Conservation (phyloP, 2,329 filamentous ascomycete genomes). For the Xylaria digitata region DNA sequence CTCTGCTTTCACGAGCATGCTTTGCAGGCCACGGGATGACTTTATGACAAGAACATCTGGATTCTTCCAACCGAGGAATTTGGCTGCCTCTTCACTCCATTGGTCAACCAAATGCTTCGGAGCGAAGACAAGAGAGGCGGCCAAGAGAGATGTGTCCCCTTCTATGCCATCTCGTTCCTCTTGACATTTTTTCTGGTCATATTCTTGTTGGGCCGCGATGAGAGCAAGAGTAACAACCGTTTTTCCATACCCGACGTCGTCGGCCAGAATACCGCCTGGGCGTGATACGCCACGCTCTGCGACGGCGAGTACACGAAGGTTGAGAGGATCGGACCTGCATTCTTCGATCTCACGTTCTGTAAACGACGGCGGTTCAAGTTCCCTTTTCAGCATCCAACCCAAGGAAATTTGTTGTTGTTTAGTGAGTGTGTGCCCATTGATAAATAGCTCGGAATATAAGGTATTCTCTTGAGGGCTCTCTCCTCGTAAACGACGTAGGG, state of each 20-base stretch:
- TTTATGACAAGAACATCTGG: constrained; percentile 47
- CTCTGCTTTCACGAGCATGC: constrained; percentile 18
- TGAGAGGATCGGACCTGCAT: constrained; percentile 48
- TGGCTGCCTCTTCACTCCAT: constrained; percentile 52
- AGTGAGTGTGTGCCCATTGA: constrained; percentile 30
- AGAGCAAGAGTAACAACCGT: constrained; percentile 56
- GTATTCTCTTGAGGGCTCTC: neutral
- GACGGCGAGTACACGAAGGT: constrained; percentile 51
- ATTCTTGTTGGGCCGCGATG: constrained; percentile 46
- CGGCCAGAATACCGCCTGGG: constrained; percentile 56
- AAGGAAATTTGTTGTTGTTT: constrained; percentile 47
- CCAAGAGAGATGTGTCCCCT: constrained; percentile 45
- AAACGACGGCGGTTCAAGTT: constrained; percentile 45
- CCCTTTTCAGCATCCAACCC: constrained; percentile 49
- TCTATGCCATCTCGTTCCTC: constrained; percentile 27
- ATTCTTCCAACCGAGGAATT: constrained; percentile 49
- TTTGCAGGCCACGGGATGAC: constrained; percentile 14
- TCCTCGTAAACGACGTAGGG: constrained; percentile 24
- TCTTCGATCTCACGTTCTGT: constrained; percentile 56
- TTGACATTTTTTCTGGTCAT: constrained; percentile 42
- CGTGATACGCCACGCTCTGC: constrained; percentile 46
- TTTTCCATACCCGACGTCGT: constrained; percentile 60
- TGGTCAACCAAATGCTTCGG: constrained; percentile 56
- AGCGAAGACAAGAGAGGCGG: constrained; percentile 55
- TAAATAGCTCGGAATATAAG: neutral